Evolutionary conservation across 768 basidiomycete genomes (phyloP), one percentile per base, ranked within the genome.

Genomic region (Termitomyces bulborhizus): DNA sequence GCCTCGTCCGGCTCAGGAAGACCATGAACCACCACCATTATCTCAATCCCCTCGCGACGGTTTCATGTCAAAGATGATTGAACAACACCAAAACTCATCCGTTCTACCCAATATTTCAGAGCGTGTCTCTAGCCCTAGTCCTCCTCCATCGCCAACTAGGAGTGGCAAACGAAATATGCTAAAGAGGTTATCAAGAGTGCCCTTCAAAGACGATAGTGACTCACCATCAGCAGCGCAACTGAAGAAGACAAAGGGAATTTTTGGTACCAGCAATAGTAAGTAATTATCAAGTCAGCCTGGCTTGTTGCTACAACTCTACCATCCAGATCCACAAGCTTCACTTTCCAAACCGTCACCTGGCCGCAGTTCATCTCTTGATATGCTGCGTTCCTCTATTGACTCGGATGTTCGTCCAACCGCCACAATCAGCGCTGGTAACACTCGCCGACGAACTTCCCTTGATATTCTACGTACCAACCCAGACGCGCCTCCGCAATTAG

Each of bases 71-170:
- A 75, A 73, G 62, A 78, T 83, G 31, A 77, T 74, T 56, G 80
- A 85, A 65, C 81, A 83, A 53, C 82, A 85, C 55, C 82, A 81
- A 24, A 84, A 83, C 65, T 63, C 83, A 51, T 84, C 84, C 24
- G 71, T 82, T 57, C 83, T 83, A 57, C 78, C 82, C 56, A 61
- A 69, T 43, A 58, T 67, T 40, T 67, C 72, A 36, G 68, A 72
- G 50, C 60, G 62, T 3, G 63, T 63, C 4, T 57, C 68, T 1
- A 65, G 62, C 29, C 69, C 70, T 4, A 73, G 68, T 44, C 77
- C 78, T 5, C 81, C 81, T 1, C 67, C 68, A 27, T 84, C 81
- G 0, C 82, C 81, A 1, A 78, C 81, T 7, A 80, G 72, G 58
- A 68, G 71, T 58, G 67, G 70, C 36, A 73, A 76, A 50, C 69